Percentiles rank a stretch among this genome's conserved stretches.
phyloP scores from a whole-genome alignment of 1,284 basidiomycete genomes.

The Albatrellus sp. region DNA sequence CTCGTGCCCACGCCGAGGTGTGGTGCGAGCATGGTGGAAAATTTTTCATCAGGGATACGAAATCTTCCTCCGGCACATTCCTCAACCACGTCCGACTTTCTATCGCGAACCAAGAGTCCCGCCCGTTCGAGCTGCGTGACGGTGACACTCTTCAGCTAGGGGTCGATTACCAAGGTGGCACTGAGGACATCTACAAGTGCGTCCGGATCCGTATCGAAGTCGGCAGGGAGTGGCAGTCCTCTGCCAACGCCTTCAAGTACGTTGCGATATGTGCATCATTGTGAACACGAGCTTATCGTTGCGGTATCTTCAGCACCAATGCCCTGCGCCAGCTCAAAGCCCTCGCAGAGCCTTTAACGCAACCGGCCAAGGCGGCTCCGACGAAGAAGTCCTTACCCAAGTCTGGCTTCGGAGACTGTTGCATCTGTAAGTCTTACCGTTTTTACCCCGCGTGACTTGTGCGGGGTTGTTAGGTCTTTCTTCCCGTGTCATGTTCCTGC shows the following conservation, averaged over 20 bases:
- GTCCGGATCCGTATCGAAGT: constrained; percentile 95
- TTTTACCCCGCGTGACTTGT: background rate
- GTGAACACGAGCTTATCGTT: no score
- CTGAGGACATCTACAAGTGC: constrained; percentile 95
- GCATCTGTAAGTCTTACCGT: constrained; percentile 61
- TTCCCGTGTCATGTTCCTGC: background rate
- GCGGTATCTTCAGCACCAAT: constrained; percentile 37
- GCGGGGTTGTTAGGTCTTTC: background rate
- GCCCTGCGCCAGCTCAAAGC: constrained; percentile 75
- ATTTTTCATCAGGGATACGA: constrained; percentile 90
- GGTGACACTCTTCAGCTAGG: constrained; percentile 94
- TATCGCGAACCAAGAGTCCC: constrained; percentile 72
- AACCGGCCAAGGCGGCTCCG: constrained; percentile 10
- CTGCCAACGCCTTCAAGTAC: constrained; percentile 91
- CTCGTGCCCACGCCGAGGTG: constrained; percentile 88
- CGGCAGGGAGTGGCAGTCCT: constrained; percentile 82
- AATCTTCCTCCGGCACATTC: constrained; percentile 87
- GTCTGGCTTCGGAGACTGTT: constrained; percentile 75
- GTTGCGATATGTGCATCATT: constrained; percentile 18
- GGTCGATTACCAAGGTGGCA: constrained; percentile 96
- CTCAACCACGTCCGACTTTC: constrained; percentile 89
- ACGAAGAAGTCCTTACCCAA: constrained; percentile 26
- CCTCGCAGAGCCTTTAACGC: constrained; percentile 35
- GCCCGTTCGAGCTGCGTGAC: constrained; percentile 76
- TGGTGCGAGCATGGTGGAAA: constrained; percentile 60